Evolutionary conservation across 2,329 filamentous ascomycete genomes (phyloP).

Genomic region (Rhynchosporium graminicola): DNA sequence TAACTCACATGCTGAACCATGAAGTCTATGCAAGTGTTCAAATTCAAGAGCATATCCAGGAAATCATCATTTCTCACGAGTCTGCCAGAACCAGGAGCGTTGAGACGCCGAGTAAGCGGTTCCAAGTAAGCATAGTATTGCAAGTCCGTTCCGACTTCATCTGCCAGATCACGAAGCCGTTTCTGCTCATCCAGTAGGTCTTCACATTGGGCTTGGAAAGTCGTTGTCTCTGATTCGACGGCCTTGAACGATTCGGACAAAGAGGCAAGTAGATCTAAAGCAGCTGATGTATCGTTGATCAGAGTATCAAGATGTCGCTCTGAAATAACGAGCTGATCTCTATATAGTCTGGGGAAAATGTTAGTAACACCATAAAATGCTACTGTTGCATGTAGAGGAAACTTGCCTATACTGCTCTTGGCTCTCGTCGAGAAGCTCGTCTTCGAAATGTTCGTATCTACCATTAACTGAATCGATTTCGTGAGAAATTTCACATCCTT

Average conservation of each 20-base stretch:
- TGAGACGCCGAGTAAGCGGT: constrained; percentile 83
- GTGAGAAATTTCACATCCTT: constrained; percentile 22
- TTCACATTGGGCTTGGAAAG: constrained; percentile 90
- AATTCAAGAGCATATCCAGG: constrained; percentile 79
- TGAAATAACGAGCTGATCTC: constrained; percentile 77
- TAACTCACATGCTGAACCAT: constrained; percentile 78
- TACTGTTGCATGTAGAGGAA: background rate
- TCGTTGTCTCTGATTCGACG: constrained; percentile 88
- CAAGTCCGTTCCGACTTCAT: constrained; percentile 85
- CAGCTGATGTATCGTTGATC: constrained; percentile 72
- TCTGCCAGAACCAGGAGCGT: constrained; percentile 85
- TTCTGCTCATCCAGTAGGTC: constrained; percentile 80
- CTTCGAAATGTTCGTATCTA: constrained; percentile 56
- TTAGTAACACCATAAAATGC: constrained; percentile 16
- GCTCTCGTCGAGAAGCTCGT: constrained; percentile 74
- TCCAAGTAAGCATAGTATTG: constrained; percentile 95
- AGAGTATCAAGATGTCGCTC: constrained; percentile 80
- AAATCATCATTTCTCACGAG: constrained; percentile 84
- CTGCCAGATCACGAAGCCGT: constrained; percentile 74
- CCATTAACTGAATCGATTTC: background rate
- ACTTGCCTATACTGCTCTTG: constrained; percentile 81
- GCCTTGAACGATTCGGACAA: constrained; percentile 84
- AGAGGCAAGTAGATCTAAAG: constrained; percentile 73
- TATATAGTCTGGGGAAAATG: constrained; percentile 60
- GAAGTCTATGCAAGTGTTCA: constrained; percentile 90